These are phyloP conservation scores for Blastomyces parvus DNA, from an alignment of 2,329 filamentous ascomycete genomes.

Conservation along the genomic window DNA sequence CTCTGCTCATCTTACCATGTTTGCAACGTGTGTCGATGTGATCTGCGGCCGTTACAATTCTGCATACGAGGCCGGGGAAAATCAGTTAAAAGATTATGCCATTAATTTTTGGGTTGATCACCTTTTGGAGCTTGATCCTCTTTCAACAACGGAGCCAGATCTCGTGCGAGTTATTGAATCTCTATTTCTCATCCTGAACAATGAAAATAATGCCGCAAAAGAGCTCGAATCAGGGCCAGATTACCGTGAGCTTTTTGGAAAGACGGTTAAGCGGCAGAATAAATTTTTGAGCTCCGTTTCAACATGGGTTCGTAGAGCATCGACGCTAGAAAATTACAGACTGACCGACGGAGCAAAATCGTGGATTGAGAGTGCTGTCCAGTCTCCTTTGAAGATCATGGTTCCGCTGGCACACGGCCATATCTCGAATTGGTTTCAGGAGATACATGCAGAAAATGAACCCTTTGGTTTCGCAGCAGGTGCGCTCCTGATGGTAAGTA, in stretches of 20 bases:
- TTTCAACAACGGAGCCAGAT: not conserved
- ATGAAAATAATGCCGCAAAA: not conserved
- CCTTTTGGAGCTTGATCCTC: not conserved
- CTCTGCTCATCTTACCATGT: not conserved
- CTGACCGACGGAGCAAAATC: not conserved
- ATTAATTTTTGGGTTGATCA: not conserved
- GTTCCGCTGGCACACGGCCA: not conserved
- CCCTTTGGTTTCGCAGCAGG: not conserved
- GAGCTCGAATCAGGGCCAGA: not conserved
- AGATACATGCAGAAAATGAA: not conserved
- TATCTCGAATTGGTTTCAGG: not conserved
- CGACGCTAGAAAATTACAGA: not conserved
- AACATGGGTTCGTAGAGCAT: not conserved
- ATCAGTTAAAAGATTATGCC: not conserved
- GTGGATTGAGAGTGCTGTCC: not conserved
- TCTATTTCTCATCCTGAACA: not conserved
- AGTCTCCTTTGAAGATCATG: not conserved
- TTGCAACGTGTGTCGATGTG: not conserved
- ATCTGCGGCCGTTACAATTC: not conserved
- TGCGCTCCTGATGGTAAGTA: not conserved
- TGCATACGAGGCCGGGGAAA: too few relatives aligned
- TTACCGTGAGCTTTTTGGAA: not conserved
- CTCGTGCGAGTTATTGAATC: not conserved
- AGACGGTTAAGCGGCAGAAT: not conserved
- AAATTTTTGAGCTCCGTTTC: not conserved